Conservation (phyloP, 495 filamentous ascomycete genomes). For the Podospora didyma region DNA sequence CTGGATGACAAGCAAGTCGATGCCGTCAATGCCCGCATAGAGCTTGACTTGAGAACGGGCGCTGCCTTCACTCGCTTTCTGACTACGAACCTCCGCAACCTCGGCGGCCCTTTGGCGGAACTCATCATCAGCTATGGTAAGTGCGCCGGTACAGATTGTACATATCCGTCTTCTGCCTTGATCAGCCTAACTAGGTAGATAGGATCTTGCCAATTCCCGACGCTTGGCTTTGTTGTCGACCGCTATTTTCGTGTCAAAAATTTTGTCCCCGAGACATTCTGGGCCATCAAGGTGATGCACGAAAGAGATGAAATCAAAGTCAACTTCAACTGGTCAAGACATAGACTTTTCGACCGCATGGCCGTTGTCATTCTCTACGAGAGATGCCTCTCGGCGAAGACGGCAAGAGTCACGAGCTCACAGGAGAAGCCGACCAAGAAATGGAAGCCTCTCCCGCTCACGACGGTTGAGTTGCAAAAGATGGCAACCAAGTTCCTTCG, state of each 20-base stretch:
- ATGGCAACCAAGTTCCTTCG: conserved; percentile 81
- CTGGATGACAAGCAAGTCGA: conserved; percentile 84
- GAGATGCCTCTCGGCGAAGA: conserved; percentile 71
- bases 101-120: conserved; percentile 58
- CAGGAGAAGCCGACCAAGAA: conserved; percentile 88
- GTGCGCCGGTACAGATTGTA: background rate
- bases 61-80: conserved; percentile 88
- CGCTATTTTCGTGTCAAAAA: conserved; percentile 88
- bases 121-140: conserved; percentile 84
- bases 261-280: conserved; percentile 90
- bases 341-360: conserved; percentile 83
- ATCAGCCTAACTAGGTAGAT: conserved; percentile 6
- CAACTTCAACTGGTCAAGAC: conserved; percentile 77
- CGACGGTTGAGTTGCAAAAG: conserved; percentile 98
- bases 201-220: conserved; percentile 97
- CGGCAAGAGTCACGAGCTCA: conserved; percentile 75
- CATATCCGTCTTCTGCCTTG: background rate
- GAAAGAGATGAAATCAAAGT: conserved; percentile 73
- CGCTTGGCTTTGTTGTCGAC: conserved; percentile 94
- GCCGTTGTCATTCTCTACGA: conserved; percentile 80
- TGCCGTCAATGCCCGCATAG: conserved; percentile 85
- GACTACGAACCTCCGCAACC: conserved; percentile 64
- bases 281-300: conserved; percentile 83
- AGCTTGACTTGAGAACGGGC: conserved; percentile 88
- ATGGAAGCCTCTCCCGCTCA: conserved; percentile 89